A percentile compares a stretch with the other conserved stretches of the same genome.
Conservation (phyloP, 2,329 filamentous ascomycete genomes). For the Emergomyces africanus region DNA sequence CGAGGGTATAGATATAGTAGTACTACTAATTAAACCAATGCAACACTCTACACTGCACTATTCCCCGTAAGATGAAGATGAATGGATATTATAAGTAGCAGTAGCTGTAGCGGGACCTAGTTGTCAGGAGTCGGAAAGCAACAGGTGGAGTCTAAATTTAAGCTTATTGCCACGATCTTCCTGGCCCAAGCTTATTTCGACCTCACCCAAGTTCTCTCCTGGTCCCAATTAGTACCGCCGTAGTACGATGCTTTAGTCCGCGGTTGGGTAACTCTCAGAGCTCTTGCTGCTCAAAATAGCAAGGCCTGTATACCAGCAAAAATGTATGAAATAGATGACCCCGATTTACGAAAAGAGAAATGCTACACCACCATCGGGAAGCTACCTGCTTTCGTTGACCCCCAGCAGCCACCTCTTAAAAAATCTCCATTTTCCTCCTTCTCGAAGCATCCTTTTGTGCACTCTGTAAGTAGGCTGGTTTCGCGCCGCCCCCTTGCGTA, state of each 20-base stretch:
- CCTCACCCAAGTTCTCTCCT: background rate
- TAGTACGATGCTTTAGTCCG: background rate
- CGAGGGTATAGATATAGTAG: too few species aligned
- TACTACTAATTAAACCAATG: background rate
- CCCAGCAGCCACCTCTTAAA: slow-evolving; percentile 55
- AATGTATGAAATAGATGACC: slow-evolving; percentile 35
- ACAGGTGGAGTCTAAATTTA: background rate
- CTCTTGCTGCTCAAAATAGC: background rate
- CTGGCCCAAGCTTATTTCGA: background rate
- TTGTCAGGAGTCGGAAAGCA: background rate
- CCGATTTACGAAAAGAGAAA: slow-evolving; percentile 38
- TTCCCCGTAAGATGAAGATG: too few species aligned
- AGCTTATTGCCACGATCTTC: background rate
- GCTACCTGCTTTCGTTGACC: slow-evolving; percentile 56
- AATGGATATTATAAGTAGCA: background rate
- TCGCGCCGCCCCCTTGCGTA: background rate
- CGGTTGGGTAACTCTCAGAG: background rate
- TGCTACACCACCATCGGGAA: slow-evolving; percentile 60
- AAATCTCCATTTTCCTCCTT: slow-evolving; percentile 66
- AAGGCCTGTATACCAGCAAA: background rate
- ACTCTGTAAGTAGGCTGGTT: slow-evolving; percentile 40
- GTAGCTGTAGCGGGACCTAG: too few species aligned
- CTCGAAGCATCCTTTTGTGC: slow-evolving; percentile 50
- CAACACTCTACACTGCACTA: background rate
- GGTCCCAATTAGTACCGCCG: background rate